Percentiles rank a stretch among this genome's conserved stretches.
Conservation (phyloP, 768 basidiomycete genomes). For the Hemileccinum impolitum region DNA sequence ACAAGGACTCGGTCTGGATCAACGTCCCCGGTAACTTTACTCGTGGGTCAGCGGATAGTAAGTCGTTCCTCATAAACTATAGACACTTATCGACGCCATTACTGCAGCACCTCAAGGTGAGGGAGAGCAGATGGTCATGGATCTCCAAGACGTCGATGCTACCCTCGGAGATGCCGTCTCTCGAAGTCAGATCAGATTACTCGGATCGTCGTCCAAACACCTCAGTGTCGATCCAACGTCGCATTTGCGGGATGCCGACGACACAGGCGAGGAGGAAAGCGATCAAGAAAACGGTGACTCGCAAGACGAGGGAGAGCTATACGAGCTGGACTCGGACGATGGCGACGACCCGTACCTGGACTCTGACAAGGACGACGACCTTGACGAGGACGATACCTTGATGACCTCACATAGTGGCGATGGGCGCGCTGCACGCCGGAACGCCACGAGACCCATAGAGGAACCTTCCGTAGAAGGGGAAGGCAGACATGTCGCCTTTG, state of each 20-base stretch:
- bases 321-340: conserved; percentile 3
- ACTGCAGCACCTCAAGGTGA: conserved; percentile 75
- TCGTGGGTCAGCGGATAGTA: conserved; percentile 65
- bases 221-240: conserved; percentile 44
- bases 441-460: conserved; percentile 33
- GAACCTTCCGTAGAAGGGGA: conserved; percentile 36
- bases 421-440: conserved; percentile 52
- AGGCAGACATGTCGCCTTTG: conserved; percentile 55
- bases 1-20: conserved; percentile 98
- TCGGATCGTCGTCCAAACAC: conserved; percentile 75
- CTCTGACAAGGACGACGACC: background rate
- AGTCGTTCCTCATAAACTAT: conserved; percentile 13
- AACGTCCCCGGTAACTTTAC: conserved; percentile 97
- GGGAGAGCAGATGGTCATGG: conserved; percentile 97
- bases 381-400: conserved; percentile 4
- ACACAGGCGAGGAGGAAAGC: conserved; percentile 34
- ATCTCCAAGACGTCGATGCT: conserved; percentile 78
- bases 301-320: background rate
- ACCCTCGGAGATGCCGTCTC: conserved; percentile 86
- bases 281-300: conserved; percentile 18
- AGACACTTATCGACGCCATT: background rate
- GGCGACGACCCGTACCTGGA: background rate
- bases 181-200: conserved; percentile 76
- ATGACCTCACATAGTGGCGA: conserved; percentile 27
- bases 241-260: conserved; percentile 31